These are phyloP conservation scores for Mollisia scopiformis DNA, from an alignment of 2,329 filamentous ascomycete genomes.

Conservation along the genomic window DNA sequence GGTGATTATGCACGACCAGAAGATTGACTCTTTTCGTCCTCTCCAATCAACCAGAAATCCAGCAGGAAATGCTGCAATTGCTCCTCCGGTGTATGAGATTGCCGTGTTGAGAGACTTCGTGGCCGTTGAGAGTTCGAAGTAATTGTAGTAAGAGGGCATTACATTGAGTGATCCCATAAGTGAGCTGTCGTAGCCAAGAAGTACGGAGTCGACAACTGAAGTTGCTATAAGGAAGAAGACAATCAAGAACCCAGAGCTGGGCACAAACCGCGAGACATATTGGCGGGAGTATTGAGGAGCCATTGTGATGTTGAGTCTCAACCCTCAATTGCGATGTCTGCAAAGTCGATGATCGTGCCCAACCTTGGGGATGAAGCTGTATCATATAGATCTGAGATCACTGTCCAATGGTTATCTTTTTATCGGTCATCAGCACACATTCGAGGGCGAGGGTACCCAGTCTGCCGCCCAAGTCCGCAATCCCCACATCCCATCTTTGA, in stretches of 20 bases:
- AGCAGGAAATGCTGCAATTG: neutral
- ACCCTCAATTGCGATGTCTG: neutral
- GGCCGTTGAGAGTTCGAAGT: constrained; percentile 39
- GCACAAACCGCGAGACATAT: constrained; percentile 18
- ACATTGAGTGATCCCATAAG: constrained; percentile 40
- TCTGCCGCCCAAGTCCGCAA: too few relatives aligned
- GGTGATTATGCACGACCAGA: constrained; percentile 9
- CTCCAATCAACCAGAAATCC: constrained; percentile 5
- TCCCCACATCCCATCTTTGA: too few relatives aligned
- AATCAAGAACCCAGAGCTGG: constrained; percentile 10
- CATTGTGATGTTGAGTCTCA: neutral
- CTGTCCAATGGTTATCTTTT: neutral
- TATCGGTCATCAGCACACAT: neutral
- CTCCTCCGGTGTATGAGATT: constrained; percentile 16
- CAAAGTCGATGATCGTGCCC: neutral
- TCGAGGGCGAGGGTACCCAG: too few relatives aligned
- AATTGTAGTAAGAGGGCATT: constrained; percentile 38
- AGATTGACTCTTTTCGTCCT: neutral
- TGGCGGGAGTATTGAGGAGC: constrained; percentile 8
- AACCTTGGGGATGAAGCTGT: neutral
- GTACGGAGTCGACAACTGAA: constrained; percentile 17
- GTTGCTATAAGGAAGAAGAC: constrained; percentile 12
- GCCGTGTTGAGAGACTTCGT: constrained; percentile 38
- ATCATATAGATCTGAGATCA: neutral
- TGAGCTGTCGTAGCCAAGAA: constrained; percentile 8